A percentile compares a stretch with the other conserved stretches of the same genome.
These are phyloP conservation scores for Aspergillus indologenus DNA, from an alignment of 495 filamentous ascomycete genomes.

Conservation along the genomic window DNA sequence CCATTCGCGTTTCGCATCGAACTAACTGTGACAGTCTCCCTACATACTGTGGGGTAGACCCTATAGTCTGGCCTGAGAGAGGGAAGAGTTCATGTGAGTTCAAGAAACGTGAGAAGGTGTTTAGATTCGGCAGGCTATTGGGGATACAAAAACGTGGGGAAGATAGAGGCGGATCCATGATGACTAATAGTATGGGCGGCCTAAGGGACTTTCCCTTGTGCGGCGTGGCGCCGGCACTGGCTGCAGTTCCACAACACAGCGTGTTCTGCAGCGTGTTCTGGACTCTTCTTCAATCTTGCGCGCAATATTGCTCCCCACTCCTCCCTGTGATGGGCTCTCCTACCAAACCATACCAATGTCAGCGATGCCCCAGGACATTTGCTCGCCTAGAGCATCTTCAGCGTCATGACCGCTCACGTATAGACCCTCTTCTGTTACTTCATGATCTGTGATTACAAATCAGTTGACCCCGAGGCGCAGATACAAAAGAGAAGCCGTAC, in stretches of 20 bases:
- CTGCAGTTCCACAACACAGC: no score
- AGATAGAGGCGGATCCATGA: not conserved
- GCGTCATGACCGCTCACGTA: slow-evolving; percentile 46
- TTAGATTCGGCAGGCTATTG: no score
- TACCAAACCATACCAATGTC: slow-evolving; percentile 35
- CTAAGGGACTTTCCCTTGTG: not conserved
- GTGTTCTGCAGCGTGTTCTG: not conserved
- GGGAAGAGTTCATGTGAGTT: no score
- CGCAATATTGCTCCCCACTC: not conserved
- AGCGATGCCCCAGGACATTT: slow-evolving; percentile 36
- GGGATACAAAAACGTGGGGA: not conserved
- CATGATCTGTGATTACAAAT: slow-evolving; percentile 14
- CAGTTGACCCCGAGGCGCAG: slow-evolving; percentile 15
- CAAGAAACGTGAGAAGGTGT: no score
- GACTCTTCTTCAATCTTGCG: not conserved
- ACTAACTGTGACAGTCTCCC: no score
- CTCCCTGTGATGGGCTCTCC: slow-evolving; percentile 19
- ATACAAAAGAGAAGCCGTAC: slow-evolving; percentile 46
- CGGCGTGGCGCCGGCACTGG: no score
- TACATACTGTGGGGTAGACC: no score
- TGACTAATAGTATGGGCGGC: not conserved
- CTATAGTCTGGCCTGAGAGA: no score
- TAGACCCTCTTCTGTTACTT: slow-evolving; percentile 5
- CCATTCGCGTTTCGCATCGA: no score
- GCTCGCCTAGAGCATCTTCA: slow-evolving; percentile 44